These are phyloP conservation scores for Chenopodium suecicum DNA, from an alignment of 148 eudicot species.

Conservation along the genomic window DNA sequence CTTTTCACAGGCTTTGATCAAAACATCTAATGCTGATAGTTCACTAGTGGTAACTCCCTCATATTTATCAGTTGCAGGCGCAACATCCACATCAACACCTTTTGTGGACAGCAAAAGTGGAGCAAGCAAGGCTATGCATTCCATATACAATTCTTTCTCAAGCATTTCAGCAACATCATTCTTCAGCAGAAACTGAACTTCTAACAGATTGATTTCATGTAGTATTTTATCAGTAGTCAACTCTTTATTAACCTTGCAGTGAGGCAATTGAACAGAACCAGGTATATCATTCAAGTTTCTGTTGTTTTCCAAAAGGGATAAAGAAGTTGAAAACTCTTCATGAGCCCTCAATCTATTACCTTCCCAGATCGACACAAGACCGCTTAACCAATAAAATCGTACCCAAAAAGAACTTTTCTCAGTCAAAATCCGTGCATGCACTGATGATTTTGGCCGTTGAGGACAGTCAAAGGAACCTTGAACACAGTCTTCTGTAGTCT, in stretches of 20 bases:
- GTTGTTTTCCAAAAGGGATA: conserved; percentile 57
- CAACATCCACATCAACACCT: conserved; percentile 46
- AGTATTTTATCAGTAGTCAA: conserved; percentile 60
- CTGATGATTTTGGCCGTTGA: conserved; percentile 26
- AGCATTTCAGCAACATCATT: conserved; percentile 62
- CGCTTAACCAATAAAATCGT: conserved; percentile 87
- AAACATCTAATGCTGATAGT: conserved; percentile 64
- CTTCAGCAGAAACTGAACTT: conserved; percentile 73
- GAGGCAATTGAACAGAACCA: conserved; percentile 62
- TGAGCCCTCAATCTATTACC: conserved; percentile 75
- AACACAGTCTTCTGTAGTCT: conserved; percentile 31
- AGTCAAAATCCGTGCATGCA: conserved; percentile 36
- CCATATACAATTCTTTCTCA: conserved; percentile 59
- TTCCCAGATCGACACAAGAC: conserved; percentile 67
- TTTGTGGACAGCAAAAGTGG: conserved; percentile 66
- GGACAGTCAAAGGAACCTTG: conserved; percentile 33
- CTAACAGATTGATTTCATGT: conserved; percentile 72
- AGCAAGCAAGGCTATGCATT: conserved; percentile 65
- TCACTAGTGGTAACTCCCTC: conserved; percentile 62
- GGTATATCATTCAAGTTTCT: conserved; percentile 49
- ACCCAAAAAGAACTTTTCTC: conserved; percentile 74
- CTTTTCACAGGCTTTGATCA: conserved; percentile 73
- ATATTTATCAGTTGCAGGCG: conserved; percentile 37
- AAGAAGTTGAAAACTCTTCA: conserved; percentile 61
- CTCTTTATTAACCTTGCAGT: conserved; percentile 64